Evolutionary conservation across 2,329 filamentous ascomycete species (phyloP).

Genomic region (Botrytis aclada): DNA sequence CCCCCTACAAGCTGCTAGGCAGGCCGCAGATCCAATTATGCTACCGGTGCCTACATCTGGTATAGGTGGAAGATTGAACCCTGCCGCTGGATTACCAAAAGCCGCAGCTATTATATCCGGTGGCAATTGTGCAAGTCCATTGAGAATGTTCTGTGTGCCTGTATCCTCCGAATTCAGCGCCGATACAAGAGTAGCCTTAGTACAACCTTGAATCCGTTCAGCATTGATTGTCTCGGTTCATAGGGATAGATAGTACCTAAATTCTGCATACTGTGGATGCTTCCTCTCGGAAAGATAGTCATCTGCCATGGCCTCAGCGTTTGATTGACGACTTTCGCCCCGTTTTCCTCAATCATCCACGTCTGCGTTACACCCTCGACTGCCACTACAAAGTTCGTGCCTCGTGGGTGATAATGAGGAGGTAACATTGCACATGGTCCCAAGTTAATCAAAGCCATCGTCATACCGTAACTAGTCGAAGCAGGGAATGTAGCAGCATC

Average conservation of each 20-base stretch:
- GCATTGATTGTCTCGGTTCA: background rate
- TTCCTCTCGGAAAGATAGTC: conserved; percentile 49
- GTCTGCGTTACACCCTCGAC: conserved; percentile 49
- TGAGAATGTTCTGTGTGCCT: conserved; percentile 48
- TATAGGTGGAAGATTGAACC: conserved; percentile 29
- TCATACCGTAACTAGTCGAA: conserved; percentile 46
- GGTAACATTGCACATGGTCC: conserved; percentile 52
- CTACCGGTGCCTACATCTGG: conserved; percentile 43
- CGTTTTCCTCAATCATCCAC: conserved; percentile 52
- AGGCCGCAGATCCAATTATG: conserved; percentile 42
- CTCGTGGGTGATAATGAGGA: conserved; percentile 49
- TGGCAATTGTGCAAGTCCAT: conserved; percentile 44
- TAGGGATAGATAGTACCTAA: conserved; percentile 38
- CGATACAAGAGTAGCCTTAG: conserved; percentile 48
- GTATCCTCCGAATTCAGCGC: conserved; percentile 49
- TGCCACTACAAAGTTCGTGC: conserved; percentile 48
- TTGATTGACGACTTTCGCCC: conserved; percentile 43
- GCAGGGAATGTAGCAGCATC: conserved; percentile 51
- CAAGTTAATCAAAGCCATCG: conserved; percentile 45
- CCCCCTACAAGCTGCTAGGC: conserved; percentile 34
- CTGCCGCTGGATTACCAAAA: conserved; percentile 39
- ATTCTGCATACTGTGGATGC: conserved; percentile 51
- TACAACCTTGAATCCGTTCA: conserved; percentile 41
- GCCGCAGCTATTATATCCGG: conserved; percentile 44
- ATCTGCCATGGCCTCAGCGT: conserved; percentile 45